These are phyloP conservation scores for Leccinum arenicola DNA, from an alignment of 768 basidiomycete genomes.

Conservation along the genomic window DNA sequence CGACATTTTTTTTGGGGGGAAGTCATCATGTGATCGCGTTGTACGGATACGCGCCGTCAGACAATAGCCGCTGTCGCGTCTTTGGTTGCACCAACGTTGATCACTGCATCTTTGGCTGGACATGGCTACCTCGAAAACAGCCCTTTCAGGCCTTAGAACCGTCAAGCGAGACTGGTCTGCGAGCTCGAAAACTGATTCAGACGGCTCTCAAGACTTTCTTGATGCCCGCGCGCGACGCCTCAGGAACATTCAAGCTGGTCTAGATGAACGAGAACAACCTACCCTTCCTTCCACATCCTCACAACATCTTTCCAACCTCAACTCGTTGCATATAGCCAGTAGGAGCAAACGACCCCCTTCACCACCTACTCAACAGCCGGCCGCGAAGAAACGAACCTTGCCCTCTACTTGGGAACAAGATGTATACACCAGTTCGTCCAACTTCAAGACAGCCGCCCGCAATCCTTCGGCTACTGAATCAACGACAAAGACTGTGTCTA, in stretches of 20 bases:
- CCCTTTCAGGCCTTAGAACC: slow-evolving; percentile 58
- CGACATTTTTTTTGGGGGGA: not conserved
- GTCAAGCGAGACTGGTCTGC: slow-evolving; percentile 64
- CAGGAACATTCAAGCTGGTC: slow-evolving; percentile 56
- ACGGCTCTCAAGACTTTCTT: slow-evolving; percentile 18
- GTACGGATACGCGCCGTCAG: not conserved
- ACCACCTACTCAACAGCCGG: slow-evolving; percentile 20
- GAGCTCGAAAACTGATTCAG: slow-evolving; percentile 34
- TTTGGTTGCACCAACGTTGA: not conserved
- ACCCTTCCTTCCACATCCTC: slow-evolving; percentile 17
- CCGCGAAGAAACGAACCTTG: slow-evolving; percentile 55
- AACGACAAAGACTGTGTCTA: slow-evolving; percentile 6
- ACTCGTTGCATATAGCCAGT: slow-evolving; percentile 19
- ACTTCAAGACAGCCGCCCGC: slow-evolving; percentile 22
- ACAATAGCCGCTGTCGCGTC: slow-evolving; percentile 1
- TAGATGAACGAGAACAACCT: slow-evolving; percentile 39
- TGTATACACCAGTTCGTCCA: slow-evolving; percentile 36
- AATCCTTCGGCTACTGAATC: slow-evolving; percentile 14
- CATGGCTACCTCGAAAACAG: slow-evolving; percentile 33
- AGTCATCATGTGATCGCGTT: slow-evolving; percentile 25
- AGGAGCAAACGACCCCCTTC: slow-evolving; percentile 35
- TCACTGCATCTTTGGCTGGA: not conserved
- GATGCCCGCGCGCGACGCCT: slow-evolving; percentile 41
- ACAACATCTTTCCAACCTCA: slow-evolving; percentile 12
- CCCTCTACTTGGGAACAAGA: slow-evolving; percentile 48